Conservation (phyloP, 352 stramenopile genomes). For the Proteromonas lacertae region DNA sequence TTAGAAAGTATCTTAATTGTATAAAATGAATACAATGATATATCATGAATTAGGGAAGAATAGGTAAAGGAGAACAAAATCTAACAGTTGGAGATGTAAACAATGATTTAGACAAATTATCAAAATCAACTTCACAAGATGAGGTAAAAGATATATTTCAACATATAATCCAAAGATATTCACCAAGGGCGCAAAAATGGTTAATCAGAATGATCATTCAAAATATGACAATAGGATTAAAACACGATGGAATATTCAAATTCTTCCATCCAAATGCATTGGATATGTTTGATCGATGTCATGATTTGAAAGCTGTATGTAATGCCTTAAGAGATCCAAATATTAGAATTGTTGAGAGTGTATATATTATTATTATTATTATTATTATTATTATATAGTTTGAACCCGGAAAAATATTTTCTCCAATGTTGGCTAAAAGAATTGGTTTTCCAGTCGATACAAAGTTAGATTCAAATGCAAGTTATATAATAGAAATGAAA, state of each 20-base stretch:
- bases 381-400: background rate
- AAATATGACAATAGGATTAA: conserved; percentile 2
- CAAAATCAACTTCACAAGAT: background rate
- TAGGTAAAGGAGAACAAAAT: background rate
- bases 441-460: too few relatives aligned
- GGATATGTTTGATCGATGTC: background rate
- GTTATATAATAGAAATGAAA: conserved; percentile 5
- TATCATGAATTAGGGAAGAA: too few relatives aligned
- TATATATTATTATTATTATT: too few relatives aligned
- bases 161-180: background rate
- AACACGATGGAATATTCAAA: background rate
- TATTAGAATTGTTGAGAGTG: background rate
- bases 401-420: background rate
- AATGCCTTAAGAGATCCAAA: background rate
- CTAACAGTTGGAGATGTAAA: background rate
- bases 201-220: conserved; percentile 1
- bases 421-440: conserved; percentile 1
- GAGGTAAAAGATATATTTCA: background rate
- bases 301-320: background rate
- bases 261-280: background rate
- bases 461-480: too few relatives aligned
- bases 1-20: background rate
- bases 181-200: conserved; percentile 1
- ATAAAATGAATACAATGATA: too few relatives aligned
- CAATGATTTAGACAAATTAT: background rate